Evolutionary conservation across 106 monocot genomes (phyloP).

Genomic region (Xerophyta viscosa): DNA sequence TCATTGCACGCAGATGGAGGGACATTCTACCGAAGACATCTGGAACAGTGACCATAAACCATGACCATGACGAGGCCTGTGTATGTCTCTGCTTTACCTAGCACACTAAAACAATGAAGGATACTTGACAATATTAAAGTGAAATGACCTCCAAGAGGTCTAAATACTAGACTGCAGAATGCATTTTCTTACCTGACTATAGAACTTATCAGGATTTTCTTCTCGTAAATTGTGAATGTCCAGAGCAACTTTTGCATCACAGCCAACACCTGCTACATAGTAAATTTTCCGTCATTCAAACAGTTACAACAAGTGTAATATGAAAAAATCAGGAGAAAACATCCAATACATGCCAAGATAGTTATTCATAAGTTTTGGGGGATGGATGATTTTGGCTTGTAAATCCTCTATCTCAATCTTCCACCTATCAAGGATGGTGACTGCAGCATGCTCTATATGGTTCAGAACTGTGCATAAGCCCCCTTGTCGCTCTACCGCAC

Average conservation of each 20-base stretch:
- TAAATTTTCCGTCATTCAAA: neutral
- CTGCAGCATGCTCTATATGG: slow-evolving; percentile 79
- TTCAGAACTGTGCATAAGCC: slow-evolving; percentile 64
- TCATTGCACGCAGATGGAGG: too few relatives aligned
- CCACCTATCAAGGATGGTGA: slow-evolving; percentile 90
- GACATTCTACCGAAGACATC: too few relatives aligned
- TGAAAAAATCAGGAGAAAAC: slow-evolving; percentile 2
- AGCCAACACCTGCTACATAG: slow-evolving; percentile 71
- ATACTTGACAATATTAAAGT: too few relatives aligned
- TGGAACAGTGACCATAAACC: too few relatives aligned
- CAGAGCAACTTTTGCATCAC: slow-evolving; percentile 97
- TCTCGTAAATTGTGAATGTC: slow-evolving; percentile 91
- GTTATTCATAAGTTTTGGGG: slow-evolving; percentile 70
- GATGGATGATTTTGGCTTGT: slow-evolving; percentile 25
- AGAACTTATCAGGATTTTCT: slow-evolving; percentile 91
- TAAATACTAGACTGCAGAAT: too few relatives aligned
- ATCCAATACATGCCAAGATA: slow-evolving; percentile 55
- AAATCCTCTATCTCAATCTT: slow-evolving; percentile 42
- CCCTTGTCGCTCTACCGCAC: slow-evolving; percentile 68
- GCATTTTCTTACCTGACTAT: slow-evolving; percentile 57
- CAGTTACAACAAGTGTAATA: neutral
- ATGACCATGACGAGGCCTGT: too few relatives aligned
- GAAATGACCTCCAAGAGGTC: too few relatives aligned
- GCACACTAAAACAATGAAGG: too few relatives aligned
- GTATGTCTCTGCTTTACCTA: too few relatives aligned